phyloP scores from a whole-genome alignment of 495 filamentous ascomycete genomes.

The Penicillium dipodomyicola region DNA sequence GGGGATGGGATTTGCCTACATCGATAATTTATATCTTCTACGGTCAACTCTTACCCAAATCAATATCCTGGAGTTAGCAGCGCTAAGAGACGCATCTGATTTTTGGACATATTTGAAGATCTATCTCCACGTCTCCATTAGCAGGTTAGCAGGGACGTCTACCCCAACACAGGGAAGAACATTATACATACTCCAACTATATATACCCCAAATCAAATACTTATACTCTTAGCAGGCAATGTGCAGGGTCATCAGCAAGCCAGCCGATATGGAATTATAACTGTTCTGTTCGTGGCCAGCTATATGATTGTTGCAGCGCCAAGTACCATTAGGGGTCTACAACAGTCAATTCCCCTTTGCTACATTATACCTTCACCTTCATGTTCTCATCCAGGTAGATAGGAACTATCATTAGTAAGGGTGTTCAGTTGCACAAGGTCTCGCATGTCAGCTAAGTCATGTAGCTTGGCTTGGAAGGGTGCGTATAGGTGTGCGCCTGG shows the following conservation, averaged over 20 bases:
- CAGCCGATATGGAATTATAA: slow-evolving; percentile 43
- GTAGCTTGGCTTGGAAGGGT: slow-evolving; percentile 45
- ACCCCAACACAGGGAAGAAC: neutral
- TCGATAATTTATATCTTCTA: neutral
- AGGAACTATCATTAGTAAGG: slow-evolving; percentile 60
- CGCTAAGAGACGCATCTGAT: neutral
- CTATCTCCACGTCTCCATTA: neutral
- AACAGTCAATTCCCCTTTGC: slow-evolving; percentile 49
- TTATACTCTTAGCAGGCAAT: slow-evolving; percentile 59
- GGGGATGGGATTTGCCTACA: neutral
- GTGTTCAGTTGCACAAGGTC: slow-evolving; percentile 40
- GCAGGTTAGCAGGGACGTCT: neutral
- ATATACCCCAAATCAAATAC: neutral
- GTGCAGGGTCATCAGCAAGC: slow-evolving; percentile 61
- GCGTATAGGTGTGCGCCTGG: slow-evolving; percentile 19
- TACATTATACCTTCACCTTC: slow-evolving; percentile 48
- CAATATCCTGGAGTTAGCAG: neutral
- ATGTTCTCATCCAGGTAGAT: slow-evolving; percentile 41
- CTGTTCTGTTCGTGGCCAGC: slow-evolving; percentile 44
- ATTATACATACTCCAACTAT: slow-evolving; percentile 1
- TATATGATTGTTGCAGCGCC: slow-evolving; percentile 49
- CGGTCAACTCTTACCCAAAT: neutral
- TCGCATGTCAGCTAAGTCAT: slow-evolving; percentile 47
- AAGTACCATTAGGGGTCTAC: slow-evolving; percentile 49
- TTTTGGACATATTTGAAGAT: neutral